Evolutionary conservation across 2,329 filamentous ascomycete species (phyloP), one percentile per base, ranked within the genome.

Genomic region (Aspergillus terreus): DNA sequence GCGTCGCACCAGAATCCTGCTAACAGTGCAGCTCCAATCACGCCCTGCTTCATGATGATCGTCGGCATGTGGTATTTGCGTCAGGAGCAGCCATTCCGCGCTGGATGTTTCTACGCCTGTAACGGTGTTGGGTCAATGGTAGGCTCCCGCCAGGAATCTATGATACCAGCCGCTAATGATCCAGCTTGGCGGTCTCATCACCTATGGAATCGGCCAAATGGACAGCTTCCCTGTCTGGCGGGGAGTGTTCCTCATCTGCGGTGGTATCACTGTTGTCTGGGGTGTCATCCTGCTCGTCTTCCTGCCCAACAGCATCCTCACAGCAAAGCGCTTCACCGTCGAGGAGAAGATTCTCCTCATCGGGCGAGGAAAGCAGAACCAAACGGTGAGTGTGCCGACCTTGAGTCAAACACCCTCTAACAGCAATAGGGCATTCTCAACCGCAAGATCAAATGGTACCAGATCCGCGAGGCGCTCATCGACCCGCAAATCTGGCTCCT

Each of bases 11-110:
- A 15, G 15, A 11, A 17, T n/a, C 9, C 9, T 10, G 38, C 52
- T 54, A 15, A 54, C 15, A 2, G 19, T 10, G n/a, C 33, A 49
- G 74, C 76, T 0, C 71, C 73, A 0, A 76, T 80, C 6, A 77
- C 75, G 0, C 76, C 78, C 0, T 73, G 73, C 11, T 78, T 78
- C 47, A 78, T 79, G 71, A 71, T 80, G 67, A 75, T 79, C 32
- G 72, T 78, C 2, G 66, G 71, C 3, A 77, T 78, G 68, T 80
- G 76, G 76, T 80, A 78, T 58, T 68, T 66, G 0, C 69, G 74
- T 1, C 63, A 71, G 5, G 72, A 78, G 2, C 76, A 79, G 48
- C 77, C 77, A 0, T 70, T 77, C 21, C 70, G 77, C 0, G 76
- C 76, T 0, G 76, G 76, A 0, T 56, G 77, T 2, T 74, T 74